Evolutionary conservation across 2,329 filamentous ascomycete species (phyloP), one percentile per base, ranked within the genome.

Genomic region (Nigrospora sphaerica): DNA sequence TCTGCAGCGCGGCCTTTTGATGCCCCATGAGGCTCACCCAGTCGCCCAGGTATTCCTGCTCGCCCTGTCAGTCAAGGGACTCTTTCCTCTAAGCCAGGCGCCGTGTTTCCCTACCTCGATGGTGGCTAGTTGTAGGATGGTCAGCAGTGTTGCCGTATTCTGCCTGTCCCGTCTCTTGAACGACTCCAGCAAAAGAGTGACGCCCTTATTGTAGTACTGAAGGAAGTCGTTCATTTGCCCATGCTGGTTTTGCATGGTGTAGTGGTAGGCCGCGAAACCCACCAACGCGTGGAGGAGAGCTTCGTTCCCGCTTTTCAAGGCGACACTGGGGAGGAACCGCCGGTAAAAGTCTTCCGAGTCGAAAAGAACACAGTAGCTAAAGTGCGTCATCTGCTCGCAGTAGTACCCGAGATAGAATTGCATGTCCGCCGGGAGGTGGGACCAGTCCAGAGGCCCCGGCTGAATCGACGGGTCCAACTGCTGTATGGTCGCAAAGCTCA

Each of bases 1-100:
- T 85, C 52, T 88, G 81, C 59, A 86, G 81, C 0, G 93, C 93
- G 12, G 92, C 93, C 61, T 86, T 89, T 62, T 96, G 91, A 62
- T 97, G 93, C 18, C 90, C 88, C 66, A 93, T 85, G 14, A 97
- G 73, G 57, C 95, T 96, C 45, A 95, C 81, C 90, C 90, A 97
- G 62, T 98, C 93, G 12, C 93, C 93, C 39, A 97, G 75, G 57
- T 90, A 95, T 67, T 97, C 93, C 89, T 95, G 39, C 44, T 23
- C 39, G 23, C 23, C 42, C 46, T 16, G 39, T 52, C 36, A 59
- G 52, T 46, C 46, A 42, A 34, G n/a, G 39, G 23, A 10, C 23
- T 28, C 23, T 28, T 28, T 28, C 23, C 23, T 28, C 23, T 5
- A 10, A 6, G 10, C 23, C 23, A 28, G 23, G 23, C 23, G 10